Conservation (phyloP, 768 basidiomycete genomes). For the Candolleomyces eurysporus region DNA sequence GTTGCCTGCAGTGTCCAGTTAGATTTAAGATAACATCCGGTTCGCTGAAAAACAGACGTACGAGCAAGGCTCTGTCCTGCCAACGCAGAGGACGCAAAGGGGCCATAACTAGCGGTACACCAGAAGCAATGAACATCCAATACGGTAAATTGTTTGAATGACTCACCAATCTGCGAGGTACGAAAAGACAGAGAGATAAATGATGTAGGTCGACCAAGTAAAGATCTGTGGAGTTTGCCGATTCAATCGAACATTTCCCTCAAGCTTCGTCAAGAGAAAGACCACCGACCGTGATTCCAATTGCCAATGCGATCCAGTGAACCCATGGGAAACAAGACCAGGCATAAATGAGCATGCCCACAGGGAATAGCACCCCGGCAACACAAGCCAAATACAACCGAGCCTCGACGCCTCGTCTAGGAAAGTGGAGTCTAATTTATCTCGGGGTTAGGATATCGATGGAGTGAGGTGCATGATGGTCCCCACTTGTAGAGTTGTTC, state of each 20-base stretch:
- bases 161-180: conserved; percentile 65
- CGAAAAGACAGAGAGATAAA: conserved; percentile 58
- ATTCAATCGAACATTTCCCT: background rate
- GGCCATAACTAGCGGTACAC: conserved; percentile 40
- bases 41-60: conserved; percentile 21
- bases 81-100: conserved; percentile 66
- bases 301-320: conserved; percentile 59
- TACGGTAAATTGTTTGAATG: background rate
- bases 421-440: conserved; percentile 28
- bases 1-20: conserved; percentile 36
- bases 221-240: conserved; percentile 34
- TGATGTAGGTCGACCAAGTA: conserved; percentile 48
- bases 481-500: conserved; percentile 47
- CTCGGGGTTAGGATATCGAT: background rate
- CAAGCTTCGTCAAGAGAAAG: background rate
- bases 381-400: conserved; percentile 57
- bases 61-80: conserved; percentile 65
- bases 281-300: conserved; percentile 46
- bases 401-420: conserved; percentile 49
- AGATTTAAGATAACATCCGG: background rate
- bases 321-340: conserved; percentile 58
- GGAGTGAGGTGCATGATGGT: background rate
- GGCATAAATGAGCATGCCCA: conserved; percentile 70
- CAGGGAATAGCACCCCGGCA: conserved; percentile 52
- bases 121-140: background rate